phyloP scores from a whole-genome alignment of 306 rosid genomes.

The Fragaria vesca region DNA sequence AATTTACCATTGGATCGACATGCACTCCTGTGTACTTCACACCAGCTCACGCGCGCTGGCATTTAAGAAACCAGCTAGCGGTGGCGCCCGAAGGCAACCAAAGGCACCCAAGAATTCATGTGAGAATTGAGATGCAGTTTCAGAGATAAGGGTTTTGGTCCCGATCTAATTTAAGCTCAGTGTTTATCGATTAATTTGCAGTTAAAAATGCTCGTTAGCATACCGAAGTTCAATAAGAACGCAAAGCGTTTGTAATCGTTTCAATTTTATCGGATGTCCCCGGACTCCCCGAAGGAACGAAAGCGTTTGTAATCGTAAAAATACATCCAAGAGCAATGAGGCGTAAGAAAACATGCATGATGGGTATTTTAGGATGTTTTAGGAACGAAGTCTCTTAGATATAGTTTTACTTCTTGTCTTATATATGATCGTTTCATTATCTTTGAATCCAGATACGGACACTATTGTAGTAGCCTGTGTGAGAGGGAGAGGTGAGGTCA shows the following conservation, averaged over 20 bases:
- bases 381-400: background rate
- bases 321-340: no score
- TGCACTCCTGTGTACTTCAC: background rate
- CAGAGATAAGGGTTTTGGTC: background rate
- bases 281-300: no score
- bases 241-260: no score
- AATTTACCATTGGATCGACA: background rate
- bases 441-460: background rate
- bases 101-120: background rate
- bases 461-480: background rate
- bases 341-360: background rate
- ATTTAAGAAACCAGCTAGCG: background rate
- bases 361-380: background rate
- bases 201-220: no score
- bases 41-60: background rate
- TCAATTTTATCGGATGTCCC: no score
- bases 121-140: background rate
- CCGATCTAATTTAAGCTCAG: background rate
- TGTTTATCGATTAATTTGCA: no score
- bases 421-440: no score
- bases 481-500: slow-evolving; percentile 3
- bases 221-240: background rate
- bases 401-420: background rate
- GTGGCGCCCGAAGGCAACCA: background rate
- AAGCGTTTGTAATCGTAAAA: no score